A percentile compares a stretch with the other conserved stretches of the same genome.
Evolutionary conservation across 2,329 filamentous ascomycete genomes (phyloP).

Genomic region (Parastagonospora avenae): DNA sequence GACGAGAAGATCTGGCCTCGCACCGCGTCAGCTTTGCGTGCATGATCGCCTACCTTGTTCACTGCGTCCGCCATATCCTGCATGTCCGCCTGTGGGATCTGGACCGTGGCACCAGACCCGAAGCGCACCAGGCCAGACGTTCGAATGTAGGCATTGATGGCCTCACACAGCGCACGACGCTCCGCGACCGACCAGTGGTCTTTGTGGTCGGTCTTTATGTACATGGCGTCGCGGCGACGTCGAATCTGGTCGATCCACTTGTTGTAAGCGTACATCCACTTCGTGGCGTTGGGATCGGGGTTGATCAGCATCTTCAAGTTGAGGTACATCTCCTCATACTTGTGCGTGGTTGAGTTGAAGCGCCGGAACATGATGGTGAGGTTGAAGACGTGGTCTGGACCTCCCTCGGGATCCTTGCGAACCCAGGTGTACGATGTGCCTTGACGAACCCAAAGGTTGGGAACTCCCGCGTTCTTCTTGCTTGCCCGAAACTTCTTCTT

Average conservation of each 20-base stretch:
- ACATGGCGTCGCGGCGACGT: conserved; percentile 9
- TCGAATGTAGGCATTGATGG: conserved; percentile 11
- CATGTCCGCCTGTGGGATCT: conserved; percentile 3
- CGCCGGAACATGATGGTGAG: conserved; percentile 12
- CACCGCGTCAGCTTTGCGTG: conserved; percentile 7
- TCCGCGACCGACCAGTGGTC: conserved; percentile 11
- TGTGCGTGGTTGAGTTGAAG: conserved; percentile 3
- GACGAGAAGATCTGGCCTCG: conserved; percentile 14
- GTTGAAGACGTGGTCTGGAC: conserved; percentile 3
- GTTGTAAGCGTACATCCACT: conserved; percentile 9
- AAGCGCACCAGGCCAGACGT: conserved; percentile 7
- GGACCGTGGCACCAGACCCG: conserved; percentile 1
- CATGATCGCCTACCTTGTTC: conserved; percentile 1
- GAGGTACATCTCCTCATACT: conserved; percentile 8
- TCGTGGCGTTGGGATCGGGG: conserved; percentile 10
- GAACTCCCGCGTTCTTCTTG: background rate
- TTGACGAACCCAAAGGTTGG: background rate
- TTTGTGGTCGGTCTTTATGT: conserved; percentile 2
- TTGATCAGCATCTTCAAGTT: conserved; percentile 5
- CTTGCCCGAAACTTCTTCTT: background rate
- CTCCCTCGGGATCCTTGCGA: background rate
- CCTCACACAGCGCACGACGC: conserved; percentile 6
- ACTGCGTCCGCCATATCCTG: conserved; percentile 6
- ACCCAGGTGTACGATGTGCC: conserved; percentile 1
- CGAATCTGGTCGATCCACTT: conserved; percentile 19